Percentiles rank a stretch among this genome's conserved stretches.
phyloP scores from a whole-genome alignment of 139 green algal species.

The Gonium pectorale region DNA sequence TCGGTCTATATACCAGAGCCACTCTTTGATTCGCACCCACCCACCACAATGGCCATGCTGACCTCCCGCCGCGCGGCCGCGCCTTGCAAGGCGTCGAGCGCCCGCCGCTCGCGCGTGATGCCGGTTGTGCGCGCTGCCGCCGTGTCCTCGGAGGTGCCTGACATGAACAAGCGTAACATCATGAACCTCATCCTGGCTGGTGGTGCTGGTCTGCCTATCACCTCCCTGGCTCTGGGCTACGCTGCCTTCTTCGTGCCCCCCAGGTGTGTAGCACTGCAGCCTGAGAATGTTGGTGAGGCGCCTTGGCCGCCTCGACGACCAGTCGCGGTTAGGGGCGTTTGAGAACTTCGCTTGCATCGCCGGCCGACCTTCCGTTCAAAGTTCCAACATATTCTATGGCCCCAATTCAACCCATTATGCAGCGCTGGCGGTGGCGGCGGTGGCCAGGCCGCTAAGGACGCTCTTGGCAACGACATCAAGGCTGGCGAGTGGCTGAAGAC shows the following conservation, averaged over 20 bases:
- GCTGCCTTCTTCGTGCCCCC: slow-evolving; percentile 86
- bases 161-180: slow-evolving; percentile 84
- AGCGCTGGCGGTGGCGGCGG: slow-evolving; percentile 82
- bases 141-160: slow-evolving; percentile 48
- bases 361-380: too few relatives aligned
- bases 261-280: slow-evolving; percentile 51
- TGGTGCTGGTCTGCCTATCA: slow-evolving; percentile 70
- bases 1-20: neutral
- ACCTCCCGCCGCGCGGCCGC: slow-evolving; percentile 31
- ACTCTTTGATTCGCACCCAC: neutral
- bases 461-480: slow-evolving; percentile 95
- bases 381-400: too few relatives aligned
- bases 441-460: slow-evolving; percentile 94
- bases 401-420: slow-evolving; percentile 24
- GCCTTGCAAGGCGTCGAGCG: slow-evolving; percentile 1
- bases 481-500: slow-evolving; percentile 85
- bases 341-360: too few relatives aligned
- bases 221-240: slow-evolving; percentile 74
- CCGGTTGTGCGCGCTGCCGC: slow-evolving; percentile 45
- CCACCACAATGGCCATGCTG: slow-evolving; percentile 30
- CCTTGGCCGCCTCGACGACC: too few relatives aligned
- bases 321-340: too few relatives aligned
- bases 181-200: slow-evolving; percentile 89
- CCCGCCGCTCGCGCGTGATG: slow-evolving; percentile 40
- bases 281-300: too few relatives aligned